phyloP scores from a whole-genome alignment of 371 early-diverging fungal species.

The Nematocida homosporus region DNA sequence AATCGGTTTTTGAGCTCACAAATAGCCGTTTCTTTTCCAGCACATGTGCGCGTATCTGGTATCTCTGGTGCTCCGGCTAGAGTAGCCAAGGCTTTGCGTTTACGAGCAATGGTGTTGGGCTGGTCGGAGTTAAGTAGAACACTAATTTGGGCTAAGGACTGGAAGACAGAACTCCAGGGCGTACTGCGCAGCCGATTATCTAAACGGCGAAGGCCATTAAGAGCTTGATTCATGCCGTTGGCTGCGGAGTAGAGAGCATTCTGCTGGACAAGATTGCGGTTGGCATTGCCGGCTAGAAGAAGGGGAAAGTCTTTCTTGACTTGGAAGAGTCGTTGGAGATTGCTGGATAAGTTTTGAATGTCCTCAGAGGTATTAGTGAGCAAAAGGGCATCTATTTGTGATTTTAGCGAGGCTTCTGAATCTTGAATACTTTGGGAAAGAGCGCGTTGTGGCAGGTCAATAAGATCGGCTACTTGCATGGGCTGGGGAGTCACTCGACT shows the following conservation, averaged over 20 bases:
- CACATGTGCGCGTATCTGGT: constrained; percentile 21
- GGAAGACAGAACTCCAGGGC: constrained; percentile 9
- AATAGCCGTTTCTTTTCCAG: constrained; percentile 28
- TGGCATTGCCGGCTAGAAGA: constrained; percentile 1
- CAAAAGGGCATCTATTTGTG: constrained; percentile 15
- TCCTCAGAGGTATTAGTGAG: constrained; percentile 16
- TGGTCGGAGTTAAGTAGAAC: background rate
- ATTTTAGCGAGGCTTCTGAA: background rate
- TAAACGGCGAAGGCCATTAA: constrained; percentile 11
- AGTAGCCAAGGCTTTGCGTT: background rate
- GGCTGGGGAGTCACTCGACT: background rate
- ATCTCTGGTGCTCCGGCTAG: background rate
- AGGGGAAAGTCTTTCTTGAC: constrained; percentile 16
- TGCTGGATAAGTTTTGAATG: background rate
- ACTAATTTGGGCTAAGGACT: constrained; percentile 26
- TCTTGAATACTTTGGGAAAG: background rate
- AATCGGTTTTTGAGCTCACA: constrained; percentile 11
- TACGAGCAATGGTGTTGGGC: background rate
- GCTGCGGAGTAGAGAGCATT: constrained; percentile 1
- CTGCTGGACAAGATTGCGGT: constrained; percentile 3
- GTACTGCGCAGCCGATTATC: constrained; percentile 4
- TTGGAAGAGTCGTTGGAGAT: constrained; percentile 27
- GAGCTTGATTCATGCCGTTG: background rate
- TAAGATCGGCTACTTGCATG: background rate
- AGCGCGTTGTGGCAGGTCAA: constrained; percentile 23